Base-by-base conservation (phyloP, 306 rosid genomes). In the Rubus idaeus region DNA sequence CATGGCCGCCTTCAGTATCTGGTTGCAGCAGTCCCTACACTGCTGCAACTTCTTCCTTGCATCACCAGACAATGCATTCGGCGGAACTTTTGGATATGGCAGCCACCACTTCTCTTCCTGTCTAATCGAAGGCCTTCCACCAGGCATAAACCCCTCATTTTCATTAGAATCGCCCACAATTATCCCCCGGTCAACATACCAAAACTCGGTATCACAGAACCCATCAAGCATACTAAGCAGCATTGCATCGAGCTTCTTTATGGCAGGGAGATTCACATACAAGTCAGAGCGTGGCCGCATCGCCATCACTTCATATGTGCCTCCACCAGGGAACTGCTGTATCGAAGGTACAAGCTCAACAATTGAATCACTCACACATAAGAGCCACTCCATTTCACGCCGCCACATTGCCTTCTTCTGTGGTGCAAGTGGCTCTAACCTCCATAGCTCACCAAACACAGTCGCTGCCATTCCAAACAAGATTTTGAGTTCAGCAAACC, bases 101-200 rank as follows among this genome's bases (percentile, higher is more conserved):
- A 94, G 91, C 98, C 98, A 94, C 98, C 98, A 94, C 79, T 94
- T 94, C 81, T 91, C 98, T 77, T 94, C 98, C 69, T 94, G 98
- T 88, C 98, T 81, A 65, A 91, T 85, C 8, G 97, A 94, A 79
- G 94, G 97, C 83, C 97, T 90, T 53, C 91, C 93, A 81, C 76
- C 82, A 53, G 75, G 9, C 60, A 77, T 30, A 45, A 78, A 85
- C 3, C 75, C 87, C 10, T 89, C 90, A 73, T 89, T 81, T 44
- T 87, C 93, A 53, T 88, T 91, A 8, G 90, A 84, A 77, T 87
- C 94, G 5, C 84, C 96, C 42, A 89, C 17, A 47, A 85, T 77
- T 49, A 94, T 87, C 8, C 94, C 92, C 42, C 94, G 75, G 45
- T 94, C 98, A 75, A 88, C 93, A 23, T 94, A 94, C 86, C 87